Evolutionary conservation across 2,329 filamentous ascomycete genomes (phyloP).

Genomic region (Periconia digitata): DNA sequence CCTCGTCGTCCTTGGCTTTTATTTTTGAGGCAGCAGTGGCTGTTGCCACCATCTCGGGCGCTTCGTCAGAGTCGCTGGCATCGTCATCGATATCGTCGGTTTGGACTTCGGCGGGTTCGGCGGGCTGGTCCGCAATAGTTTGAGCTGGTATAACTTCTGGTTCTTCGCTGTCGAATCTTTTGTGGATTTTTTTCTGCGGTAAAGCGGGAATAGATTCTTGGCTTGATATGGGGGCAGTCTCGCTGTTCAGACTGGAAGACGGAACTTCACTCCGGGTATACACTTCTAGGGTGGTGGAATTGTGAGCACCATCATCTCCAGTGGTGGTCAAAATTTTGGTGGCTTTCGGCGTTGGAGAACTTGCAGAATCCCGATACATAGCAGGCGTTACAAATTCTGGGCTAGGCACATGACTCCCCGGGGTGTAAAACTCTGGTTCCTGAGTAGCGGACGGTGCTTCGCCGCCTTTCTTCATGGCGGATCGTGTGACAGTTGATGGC

Average conservation of each 20-base stretch:
- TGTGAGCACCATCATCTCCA: too few species aligned
- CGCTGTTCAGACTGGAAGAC: slow-evolving; percentile 31
- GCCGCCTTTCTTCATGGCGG: slow-evolving; percentile 5
- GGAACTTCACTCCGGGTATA: slow-evolving; percentile 25
- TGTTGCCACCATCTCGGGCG: slow-evolving; percentile 41
- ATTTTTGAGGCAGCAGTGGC: slow-evolving; percentile 32
- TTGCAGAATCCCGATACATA: slow-evolving; percentile 20
- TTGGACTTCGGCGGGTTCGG: neutral
- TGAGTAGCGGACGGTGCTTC: slow-evolving; percentile 18
- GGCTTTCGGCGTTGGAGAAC: slow-evolving; percentile 27
- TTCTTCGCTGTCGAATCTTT: slow-evolving; percentile 42
- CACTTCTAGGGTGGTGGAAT: slow-evolving; percentile 6
- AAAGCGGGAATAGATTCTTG: slow-evolving; percentile 7
- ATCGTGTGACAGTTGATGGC: slow-evolving; percentile 8
- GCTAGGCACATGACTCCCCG: slow-evolving; percentile 15
- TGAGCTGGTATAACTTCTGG: slow-evolving; percentile 22
- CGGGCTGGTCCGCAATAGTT: slow-evolving; percentile 4
- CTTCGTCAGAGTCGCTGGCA: slow-evolving; percentile 40
- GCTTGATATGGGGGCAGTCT: slow-evolving; percentile 19
- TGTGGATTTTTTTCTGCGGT: slow-evolving; percentile 24
- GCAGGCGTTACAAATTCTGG: slow-evolving; percentile 29
- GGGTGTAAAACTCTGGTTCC: slow-evolving; percentile 24
- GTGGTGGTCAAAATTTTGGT: slow-evolving; percentile 4
- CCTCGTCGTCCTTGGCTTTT: slow-evolving; percentile 30
- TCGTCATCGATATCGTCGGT: slow-evolving; percentile 19